Evolutionary conservation across 352 stramenopile genomes (phyloP).

Genomic region (Pythium phragmitis): DNA sequence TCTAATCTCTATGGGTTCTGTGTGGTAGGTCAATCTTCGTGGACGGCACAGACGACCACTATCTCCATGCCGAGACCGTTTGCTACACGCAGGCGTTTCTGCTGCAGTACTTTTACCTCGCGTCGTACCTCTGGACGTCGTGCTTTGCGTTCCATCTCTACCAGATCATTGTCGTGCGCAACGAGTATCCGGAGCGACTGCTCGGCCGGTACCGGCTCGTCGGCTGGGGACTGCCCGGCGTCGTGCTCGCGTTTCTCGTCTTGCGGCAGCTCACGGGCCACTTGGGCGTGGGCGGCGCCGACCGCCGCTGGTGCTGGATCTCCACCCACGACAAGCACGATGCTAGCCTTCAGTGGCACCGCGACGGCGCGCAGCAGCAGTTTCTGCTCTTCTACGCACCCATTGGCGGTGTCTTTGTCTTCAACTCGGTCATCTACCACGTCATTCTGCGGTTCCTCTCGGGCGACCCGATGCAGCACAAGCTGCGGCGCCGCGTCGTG

Average conservation of each 20-base stretch:
- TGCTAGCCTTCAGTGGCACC: constrained; percentile 33
- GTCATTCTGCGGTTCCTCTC: constrained; percentile 61
- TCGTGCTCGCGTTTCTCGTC: constrained; percentile 52
- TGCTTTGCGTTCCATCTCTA: constrained; percentile 88
- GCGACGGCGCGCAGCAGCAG: constrained; percentile 56
- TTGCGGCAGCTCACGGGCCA: constrained; percentile 70
- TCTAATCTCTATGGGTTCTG: background rate
- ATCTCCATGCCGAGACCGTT: constrained; percentile 41
- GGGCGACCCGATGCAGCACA: constrained; percentile 60
- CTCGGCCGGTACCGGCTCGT: constrained; percentile 60
- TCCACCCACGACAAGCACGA: constrained; percentile 43
- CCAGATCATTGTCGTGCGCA: constrained; percentile 82
- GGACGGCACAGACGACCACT: constrained; percentile 44
- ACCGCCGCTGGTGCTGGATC: constrained; percentile 81
- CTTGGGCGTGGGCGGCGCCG: constrained; percentile 59
- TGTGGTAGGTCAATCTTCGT: constrained; percentile 52
- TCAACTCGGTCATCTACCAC: constrained; percentile 61
- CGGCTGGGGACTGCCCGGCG: constrained; percentile 64
- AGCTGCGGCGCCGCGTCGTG: constrained; percentile 55
- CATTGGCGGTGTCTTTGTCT: constrained; percentile 62
- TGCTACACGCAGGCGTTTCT: constrained; percentile 71
- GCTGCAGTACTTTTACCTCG: constrained; percentile 81
- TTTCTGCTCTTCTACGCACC: constrained; percentile 67
- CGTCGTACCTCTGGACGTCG: constrained; percentile 80
- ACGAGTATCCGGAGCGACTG: constrained; percentile 72